phyloP scores from a whole-genome alignment of 768 basidiomycete species.

The Sarcodon aspratus region DNA sequence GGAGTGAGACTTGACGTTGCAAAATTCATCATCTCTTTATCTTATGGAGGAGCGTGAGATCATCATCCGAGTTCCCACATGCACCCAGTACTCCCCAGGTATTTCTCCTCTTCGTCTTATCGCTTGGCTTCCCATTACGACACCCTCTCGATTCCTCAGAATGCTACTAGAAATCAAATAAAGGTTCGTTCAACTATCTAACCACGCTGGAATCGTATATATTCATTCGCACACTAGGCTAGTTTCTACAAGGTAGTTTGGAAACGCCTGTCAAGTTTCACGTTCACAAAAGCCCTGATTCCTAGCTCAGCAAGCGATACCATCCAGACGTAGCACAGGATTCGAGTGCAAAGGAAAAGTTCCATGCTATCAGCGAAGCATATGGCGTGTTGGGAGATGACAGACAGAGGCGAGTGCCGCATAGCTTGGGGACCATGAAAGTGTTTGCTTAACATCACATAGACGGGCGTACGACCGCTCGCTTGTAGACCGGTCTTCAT shows the following conservation, averaged over 20 bases:
- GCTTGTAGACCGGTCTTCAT: slow-evolving; percentile 5
- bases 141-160: slow-evolving; percentile 20
- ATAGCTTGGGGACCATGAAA: no score
- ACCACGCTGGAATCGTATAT: not conserved
- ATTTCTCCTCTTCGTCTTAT: slow-evolving; percentile 1
- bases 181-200: slow-evolving; percentile 15
- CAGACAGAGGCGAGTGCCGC: slow-evolving; percentile 25
- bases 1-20: slow-evolving; percentile 1
- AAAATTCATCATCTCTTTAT: slow-evolving; percentile 8
- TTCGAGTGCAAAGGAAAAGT: slow-evolving; percentile 24
- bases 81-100: no score
- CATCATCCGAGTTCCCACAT: no score
- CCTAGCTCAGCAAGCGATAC: slow-evolving; percentile 34
- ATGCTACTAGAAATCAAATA: slow-evolving; percentile 22
- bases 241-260: slow-evolving; percentile 24
- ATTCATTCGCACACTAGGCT: slow-evolving; percentile 11
- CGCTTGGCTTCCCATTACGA: slow-evolving; percentile 18
- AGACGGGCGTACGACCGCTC: slow-evolving; percentile 25
- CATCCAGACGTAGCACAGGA: slow-evolving; percentile 35
- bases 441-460: not conserved
- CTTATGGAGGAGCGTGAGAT: not conserved
- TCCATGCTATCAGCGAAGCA: slow-evolving; percentile 35
- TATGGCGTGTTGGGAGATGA: slow-evolving; percentile 34
- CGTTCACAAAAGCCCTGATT: slow-evolving; percentile 3
- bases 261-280: not conserved